Percentiles rank a stretch among this genome's conserved stretches.
Conservation (phyloP, 202 grass and related monocot species). For the Panicum virgatum region DNA sequence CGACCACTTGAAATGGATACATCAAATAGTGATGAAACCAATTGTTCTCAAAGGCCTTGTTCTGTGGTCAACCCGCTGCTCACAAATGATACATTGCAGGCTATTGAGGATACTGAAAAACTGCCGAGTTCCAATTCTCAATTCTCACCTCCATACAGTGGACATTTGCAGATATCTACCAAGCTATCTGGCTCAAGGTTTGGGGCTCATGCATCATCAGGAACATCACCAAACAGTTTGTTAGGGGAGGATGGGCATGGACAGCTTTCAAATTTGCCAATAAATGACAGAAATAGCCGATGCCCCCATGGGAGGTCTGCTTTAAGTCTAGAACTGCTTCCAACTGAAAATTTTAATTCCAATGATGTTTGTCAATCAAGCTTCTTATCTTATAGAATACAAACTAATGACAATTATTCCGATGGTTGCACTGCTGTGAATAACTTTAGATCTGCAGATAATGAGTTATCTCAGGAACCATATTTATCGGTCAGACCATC, state of each 20-base stretch:
- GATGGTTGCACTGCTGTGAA: conserved; percentile 22
- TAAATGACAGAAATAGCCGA: conserved; percentile 30
- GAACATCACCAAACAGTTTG: conserved; percentile 11
- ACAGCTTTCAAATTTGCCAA: conserved; percentile 6
- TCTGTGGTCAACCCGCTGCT: conserved; percentile 13
- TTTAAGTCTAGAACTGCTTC: conserved; percentile 33
- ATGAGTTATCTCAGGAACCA: conserved; percentile 26
- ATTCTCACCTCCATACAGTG: conserved; percentile 18
- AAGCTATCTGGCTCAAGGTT: conserved; percentile 30
- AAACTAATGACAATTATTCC: conserved; percentile 30
- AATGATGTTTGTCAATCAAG: conserved; percentile 28
- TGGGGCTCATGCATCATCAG: conserved; percentile 27
- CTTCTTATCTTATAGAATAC: conserved; percentile 30
- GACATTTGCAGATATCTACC: conserved; percentile 41
- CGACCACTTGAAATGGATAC: conserved; percentile 16
- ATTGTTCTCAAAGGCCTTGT: not conserved
- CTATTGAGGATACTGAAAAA: conserved; percentile 28
- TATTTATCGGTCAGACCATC: conserved; percentile 32
- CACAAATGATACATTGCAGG: conserved; percentile 26
- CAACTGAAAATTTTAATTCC: conserved; percentile 15
- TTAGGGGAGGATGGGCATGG: conserved; percentile 19
- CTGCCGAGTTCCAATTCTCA: conserved; percentile 32
- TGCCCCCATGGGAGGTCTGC: conserved; percentile 26
- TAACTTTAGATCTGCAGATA: conserved; percentile 23
- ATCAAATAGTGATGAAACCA: not conserved